A percentile compares a stretch with the other conserved stretches of the same genome.
These are phyloP conservation scores for Alternaria consortialis DNA, from an alignment of 2,329 filamentous ascomycete genomes.

Conservation along the genomic window DNA sequence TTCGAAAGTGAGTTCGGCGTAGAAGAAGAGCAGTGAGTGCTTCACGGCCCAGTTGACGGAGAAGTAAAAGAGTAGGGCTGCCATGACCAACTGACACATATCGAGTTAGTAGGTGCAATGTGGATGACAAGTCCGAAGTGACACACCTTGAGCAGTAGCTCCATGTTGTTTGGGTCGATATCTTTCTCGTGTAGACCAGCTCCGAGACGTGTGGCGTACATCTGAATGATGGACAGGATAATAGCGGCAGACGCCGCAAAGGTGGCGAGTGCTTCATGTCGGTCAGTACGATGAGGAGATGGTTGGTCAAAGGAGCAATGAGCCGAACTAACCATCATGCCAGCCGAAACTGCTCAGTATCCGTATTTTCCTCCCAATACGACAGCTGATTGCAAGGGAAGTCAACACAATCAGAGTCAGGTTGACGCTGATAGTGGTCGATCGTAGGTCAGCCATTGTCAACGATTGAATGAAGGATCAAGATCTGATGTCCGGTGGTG, in stretches of 20 bases:
- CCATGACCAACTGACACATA: conserved; percentile 27
- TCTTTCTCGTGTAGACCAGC: conserved; percentile 27
- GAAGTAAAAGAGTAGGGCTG: conserved; percentile 49
- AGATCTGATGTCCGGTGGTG: neutral
- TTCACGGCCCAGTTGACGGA: conserved; percentile 53
- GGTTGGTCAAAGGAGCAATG: neutral
- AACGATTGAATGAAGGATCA: neutral
- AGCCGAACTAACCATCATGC: conserved; percentile 36
- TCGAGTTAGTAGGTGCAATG: neutral
- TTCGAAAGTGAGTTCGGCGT: conserved; percentile 48
- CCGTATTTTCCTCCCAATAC: conserved; percentile 33
- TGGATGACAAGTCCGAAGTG: too few species aligned
- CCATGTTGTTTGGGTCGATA: conserved; percentile 18
- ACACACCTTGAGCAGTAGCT: conserved; percentile 24
- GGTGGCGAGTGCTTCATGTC: conserved; percentile 29
- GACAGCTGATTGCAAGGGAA: conserved; percentile 31
- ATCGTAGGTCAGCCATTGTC: conserved; percentile 23
- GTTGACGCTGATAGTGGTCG: conserved; percentile 37
- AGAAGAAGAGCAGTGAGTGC: conserved; percentile 52
- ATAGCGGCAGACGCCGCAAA: conserved; percentile 35
- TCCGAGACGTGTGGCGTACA: conserved; percentile 34
- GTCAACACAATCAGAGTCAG: conserved; percentile 36
- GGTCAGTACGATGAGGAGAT: conserved; percentile 11
- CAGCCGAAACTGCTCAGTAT: conserved; percentile 35
- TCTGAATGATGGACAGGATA: conserved; percentile 36